phyloP scores from a whole-genome alignment of 163 green algal species.

The Smithsoniella earleae region DNA sequence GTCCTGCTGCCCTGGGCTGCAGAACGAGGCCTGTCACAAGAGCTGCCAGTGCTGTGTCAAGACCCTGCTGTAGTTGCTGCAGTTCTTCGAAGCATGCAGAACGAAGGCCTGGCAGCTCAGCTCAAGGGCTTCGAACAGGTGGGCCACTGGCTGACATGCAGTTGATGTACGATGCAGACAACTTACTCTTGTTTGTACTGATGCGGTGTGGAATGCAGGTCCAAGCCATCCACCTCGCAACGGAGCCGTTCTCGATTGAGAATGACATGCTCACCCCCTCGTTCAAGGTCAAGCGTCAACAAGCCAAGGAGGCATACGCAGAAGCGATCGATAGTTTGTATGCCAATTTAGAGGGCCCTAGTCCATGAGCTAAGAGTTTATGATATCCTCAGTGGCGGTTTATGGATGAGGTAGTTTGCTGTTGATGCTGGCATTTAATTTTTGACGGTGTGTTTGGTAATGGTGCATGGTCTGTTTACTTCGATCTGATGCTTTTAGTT shows the following conservation, averaged over 20 bases:
- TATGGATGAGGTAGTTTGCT: too few species aligned
- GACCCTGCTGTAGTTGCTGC: conserved; percentile 54
- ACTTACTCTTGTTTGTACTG: conserved; percentile 31
- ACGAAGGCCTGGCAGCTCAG: conserved; percentile 70
- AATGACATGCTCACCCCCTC: conserved; percentile 92
- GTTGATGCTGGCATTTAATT: too few species aligned
- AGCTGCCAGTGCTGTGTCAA: conserved; percentile 56
- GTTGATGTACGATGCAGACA: background rate
- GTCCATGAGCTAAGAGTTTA: too few species aligned
- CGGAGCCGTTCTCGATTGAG: conserved; percentile 82
- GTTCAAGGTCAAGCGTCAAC: conserved; percentile 89
- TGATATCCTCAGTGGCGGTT: too few species aligned
- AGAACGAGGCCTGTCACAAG: conserved; percentile 50
- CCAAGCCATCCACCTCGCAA: conserved; percentile 58
- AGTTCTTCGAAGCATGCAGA: conserved; percentile 66
- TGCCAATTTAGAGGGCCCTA: background rate
- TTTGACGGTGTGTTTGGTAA: too few species aligned
- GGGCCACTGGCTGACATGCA: background rate
- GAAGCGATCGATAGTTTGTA: conserved; percentile 62
- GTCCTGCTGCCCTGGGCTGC: conserved; percentile 82
- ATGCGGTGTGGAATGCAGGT: conserved; percentile 47
- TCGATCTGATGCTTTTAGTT: too few species aligned
- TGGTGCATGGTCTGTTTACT: too few species aligned
- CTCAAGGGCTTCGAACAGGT: conserved; percentile 89
- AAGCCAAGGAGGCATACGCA: conserved; percentile 56